Evolutionary conservation across 2,329 filamentous ascomycete species (phyloP), one percentile per base, ranked within the genome.

Genomic region (Fusarium albidum): DNA sequence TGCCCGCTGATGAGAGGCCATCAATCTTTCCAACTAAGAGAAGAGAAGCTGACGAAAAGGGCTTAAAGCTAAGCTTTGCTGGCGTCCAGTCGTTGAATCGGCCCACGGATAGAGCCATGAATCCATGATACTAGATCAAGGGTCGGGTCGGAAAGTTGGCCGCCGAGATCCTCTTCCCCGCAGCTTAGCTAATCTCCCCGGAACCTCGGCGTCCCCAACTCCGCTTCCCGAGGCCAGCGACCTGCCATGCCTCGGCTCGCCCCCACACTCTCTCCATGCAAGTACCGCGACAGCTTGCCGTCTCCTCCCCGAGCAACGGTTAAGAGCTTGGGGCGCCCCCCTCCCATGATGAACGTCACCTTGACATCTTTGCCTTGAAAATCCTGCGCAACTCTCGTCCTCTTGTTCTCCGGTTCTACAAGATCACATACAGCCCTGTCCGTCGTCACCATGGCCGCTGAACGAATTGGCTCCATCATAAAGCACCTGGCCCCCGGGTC

Each of bases 381-480:
- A 50, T 43, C 41, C 34, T 21, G 37, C 34, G 40, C 45, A 43
- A 28, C 35, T 35, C 29, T 52, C 32, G 32, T 41, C 38, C 32
- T 32, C 12, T 27, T 38, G 14, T 15, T 33, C 37, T 29, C 15
- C 41, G 9, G 25, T 48, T 29, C 46, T 26, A 35, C 33, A 42
- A 42, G 28, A 41, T 38, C 17, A 49, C 14, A 38, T 17, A 40
- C 15, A 48, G n/a, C 41, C 26, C 21, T 39, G 28, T 26, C 14
- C 48, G 28, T 42, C 49, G 43, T 55, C 73, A 81, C 65, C 67
- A 95, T 94, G 91, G 89, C 91, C 65, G 83, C 87, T 58, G 91
- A 96, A 80, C 87, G 93, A 76, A 87, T 98, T 66, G 89, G 85
- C 69, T 93, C 90, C 63, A 90, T 98, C 69, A 83, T 96, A 68